Evolutionary conservation across 345 rosid genomes (phyloP).

Genomic region (Clausena lansium): DNA sequence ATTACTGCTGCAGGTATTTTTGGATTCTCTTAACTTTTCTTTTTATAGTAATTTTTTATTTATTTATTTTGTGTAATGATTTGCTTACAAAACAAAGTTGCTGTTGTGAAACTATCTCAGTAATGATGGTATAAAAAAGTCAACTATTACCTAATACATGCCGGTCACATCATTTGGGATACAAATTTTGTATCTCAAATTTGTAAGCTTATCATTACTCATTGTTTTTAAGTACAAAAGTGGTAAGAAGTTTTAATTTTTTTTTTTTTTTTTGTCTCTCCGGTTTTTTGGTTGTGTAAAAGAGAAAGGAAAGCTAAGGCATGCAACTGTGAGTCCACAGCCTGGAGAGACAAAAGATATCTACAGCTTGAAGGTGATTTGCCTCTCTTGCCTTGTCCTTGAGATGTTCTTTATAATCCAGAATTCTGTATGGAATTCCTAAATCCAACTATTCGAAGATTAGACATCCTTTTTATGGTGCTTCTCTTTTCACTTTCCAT

Average conservation of each 20-base stretch:
- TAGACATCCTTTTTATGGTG: background rate
- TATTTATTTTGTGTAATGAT: too few species aligned
- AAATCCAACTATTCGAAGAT: background rate
- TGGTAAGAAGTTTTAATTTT: too few species aligned
- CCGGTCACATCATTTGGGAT: too few species aligned
- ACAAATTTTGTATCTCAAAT: too few species aligned
- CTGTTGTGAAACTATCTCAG: too few species aligned
- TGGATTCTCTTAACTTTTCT: too few species aligned
- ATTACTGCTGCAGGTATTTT: constrained; percentile 65
- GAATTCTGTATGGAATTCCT: background rate
- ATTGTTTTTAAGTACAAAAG: too few species aligned
- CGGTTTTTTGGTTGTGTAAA: background rate
- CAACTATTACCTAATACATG: too few species aligned
- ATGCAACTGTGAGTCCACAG: constrained; percentile 61
- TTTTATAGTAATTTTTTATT: too few species aligned
- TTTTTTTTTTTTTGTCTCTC: background rate
- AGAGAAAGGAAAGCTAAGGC: constrained; percentile 89
- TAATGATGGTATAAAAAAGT: too few species aligned
- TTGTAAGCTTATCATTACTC: too few species aligned
- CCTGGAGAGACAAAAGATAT: constrained; percentile 89
- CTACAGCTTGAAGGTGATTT: constrained; percentile 72
- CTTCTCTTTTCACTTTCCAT: background rate
- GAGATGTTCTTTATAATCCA: background rate
- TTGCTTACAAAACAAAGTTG: too few species aligned
- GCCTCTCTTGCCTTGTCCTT: background rate